Evolutionary conservation across 2,329 filamentous ascomycete genomes (phyloP), one percentile per base, ranked within the genome.

Genomic region (Aspergillus brunneoviolaceus): DNA sequence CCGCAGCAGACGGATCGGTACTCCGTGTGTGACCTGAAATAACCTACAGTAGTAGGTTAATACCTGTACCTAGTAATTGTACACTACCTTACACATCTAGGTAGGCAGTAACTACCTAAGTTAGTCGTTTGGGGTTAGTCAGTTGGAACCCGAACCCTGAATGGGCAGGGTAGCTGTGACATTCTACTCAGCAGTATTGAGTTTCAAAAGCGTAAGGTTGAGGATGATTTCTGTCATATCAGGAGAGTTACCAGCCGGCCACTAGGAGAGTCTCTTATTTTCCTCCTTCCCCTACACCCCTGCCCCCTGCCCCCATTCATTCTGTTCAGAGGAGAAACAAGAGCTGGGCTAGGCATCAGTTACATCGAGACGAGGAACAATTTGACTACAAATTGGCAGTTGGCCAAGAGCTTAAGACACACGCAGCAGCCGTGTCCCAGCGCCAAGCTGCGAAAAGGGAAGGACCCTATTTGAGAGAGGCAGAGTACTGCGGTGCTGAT

Each of bases 401-500:
- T 16, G 39, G 39, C 39, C 39, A 45, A 19, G 16, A 45, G 16
- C 39, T 45, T 45, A 45, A 7, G 7, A 45, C 12, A 45, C 39
- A n/a, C 16, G 14, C 39, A 45, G 39, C 39, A 45, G 16, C 14
- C 16, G 16, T 45, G 39, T 45, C 39, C 39, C 39, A 45, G 4
- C 16, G 39, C 39, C 39, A 45, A 45, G 49, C 49, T n/a, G 42
- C 53, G 27, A 55, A 45, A 55, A 21, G 25, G 42, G 25, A 55
- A 48, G 53, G 53, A 55, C 53, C 53, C 53, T 55, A 45, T 55
- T 29, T 31, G 14, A 48, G 16, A 25, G 42, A 55, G 31, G 25
- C n/a, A n/a, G 39, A 45, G 39, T 6, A n/a, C 39, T 35, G 33
- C 33, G 33, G 33, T 35, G 33, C 5, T 45, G 39, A 45, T 45